phyloP scores from a whole-genome alignment of 2,329 filamentous ascomycete genomes.

The Botrytis galanthina region DNA sequence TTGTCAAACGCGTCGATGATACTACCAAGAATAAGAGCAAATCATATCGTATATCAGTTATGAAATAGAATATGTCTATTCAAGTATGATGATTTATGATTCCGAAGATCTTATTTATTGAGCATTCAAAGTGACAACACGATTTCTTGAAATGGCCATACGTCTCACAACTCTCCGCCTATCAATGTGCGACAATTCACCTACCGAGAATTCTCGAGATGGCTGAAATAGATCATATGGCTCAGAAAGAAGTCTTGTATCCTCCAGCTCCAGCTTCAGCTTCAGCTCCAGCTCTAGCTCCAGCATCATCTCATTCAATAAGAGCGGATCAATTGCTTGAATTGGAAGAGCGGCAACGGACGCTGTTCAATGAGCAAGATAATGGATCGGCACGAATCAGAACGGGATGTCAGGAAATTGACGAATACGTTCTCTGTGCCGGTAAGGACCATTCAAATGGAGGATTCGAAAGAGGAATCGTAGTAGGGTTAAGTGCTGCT shows the following conservation, averaged over 20 bases:
- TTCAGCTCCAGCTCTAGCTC: slow-evolving; percentile 9
- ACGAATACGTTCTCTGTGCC: slow-evolving; percentile 29
- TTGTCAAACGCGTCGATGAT: background rate
- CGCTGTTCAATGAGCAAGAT: slow-evolving; percentile 23
- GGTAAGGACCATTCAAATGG: slow-evolving; percentile 20
- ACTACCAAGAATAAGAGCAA: background rate
- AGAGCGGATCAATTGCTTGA: slow-evolving; percentile 31
- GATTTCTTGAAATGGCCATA: background rate
- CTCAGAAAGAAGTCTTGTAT: slow-evolving; percentile 30
- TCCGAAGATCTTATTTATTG: background rate
- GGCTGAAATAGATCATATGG: slow-evolving; percentile 23
- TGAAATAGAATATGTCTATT: background rate
- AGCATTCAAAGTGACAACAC: background rate
- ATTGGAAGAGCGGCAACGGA: slow-evolving; percentile 29
- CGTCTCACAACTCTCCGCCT: background rate
- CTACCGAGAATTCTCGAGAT: slow-evolving; percentile 19
- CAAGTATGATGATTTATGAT: background rate
- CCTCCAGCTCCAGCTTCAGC: slow-evolving; percentile 17
- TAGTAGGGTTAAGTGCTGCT: slow-evolving; percentile 36
- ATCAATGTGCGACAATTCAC: background rate
- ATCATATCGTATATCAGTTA: background rate
- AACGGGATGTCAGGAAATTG: slow-evolving; percentile 30
- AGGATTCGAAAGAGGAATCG: slow-evolving; percentile 29
- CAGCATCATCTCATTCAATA: slow-evolving; percentile 28
- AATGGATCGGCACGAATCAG: slow-evolving; percentile 21